A percentile compares a stretch with the other conserved stretches of the same genome.
phyloP scores from a whole-genome alignment of 2,329 filamentous ascomycete genomes.

The Endoconidiophora polonica region DNA sequence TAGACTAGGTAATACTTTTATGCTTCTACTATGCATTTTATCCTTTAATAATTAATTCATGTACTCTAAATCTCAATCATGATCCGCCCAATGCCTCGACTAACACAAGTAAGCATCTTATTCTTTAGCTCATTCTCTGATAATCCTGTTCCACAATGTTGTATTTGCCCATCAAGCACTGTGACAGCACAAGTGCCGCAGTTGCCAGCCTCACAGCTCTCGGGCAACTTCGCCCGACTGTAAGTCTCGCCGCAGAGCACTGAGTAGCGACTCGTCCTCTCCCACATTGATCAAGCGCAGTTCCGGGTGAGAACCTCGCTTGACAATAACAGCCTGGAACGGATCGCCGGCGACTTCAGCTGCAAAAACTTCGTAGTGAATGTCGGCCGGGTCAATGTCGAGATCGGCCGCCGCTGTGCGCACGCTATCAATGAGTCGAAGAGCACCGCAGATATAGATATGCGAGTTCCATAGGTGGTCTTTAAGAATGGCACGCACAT shows the following conservation, averaged over 20 bases:
- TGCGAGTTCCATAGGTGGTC: slow-evolving; percentile 35
- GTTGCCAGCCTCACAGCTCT: slow-evolving; percentile 37
- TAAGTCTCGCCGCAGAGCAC: slow-evolving; percentile 28
- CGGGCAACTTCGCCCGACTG: slow-evolving; percentile 24
- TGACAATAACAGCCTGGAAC: slow-evolving; percentile 38
- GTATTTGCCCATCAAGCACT: slow-evolving; percentile 26
- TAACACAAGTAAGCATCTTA: slow-evolving; percentile 35
- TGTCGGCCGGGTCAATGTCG: slow-evolving; percentile 30
- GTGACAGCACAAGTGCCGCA: slow-evolving; percentile 34
- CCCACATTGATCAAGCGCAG: slow-evolving; percentile 28
- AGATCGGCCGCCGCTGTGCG: slow-evolving; percentile 23
- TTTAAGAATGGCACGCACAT: slow-evolving; percentile 30
- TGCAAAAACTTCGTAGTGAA: slow-evolving; percentile 45
- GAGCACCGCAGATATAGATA: slow-evolving; percentile 45
- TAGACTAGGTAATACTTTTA: background rate
- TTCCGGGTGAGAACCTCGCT: slow-evolving; percentile 16
- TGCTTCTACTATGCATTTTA: background rate
- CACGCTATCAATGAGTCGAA: slow-evolving; percentile 37
- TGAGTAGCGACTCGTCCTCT: slow-evolving; percentile 32
- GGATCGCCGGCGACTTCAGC: slow-evolving; percentile 37
- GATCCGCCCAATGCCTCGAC: slow-evolving; percentile 33
- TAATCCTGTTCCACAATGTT: slow-evolving; percentile 33
- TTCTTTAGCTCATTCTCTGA: slow-evolving; percentile 26
- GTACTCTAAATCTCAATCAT: slow-evolving; percentile 28
- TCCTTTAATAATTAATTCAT: background rate